phyloP scores from a whole-genome alignment of 2,329 filamentous ascomycete species.

The Diaporthe humulicola region DNA sequence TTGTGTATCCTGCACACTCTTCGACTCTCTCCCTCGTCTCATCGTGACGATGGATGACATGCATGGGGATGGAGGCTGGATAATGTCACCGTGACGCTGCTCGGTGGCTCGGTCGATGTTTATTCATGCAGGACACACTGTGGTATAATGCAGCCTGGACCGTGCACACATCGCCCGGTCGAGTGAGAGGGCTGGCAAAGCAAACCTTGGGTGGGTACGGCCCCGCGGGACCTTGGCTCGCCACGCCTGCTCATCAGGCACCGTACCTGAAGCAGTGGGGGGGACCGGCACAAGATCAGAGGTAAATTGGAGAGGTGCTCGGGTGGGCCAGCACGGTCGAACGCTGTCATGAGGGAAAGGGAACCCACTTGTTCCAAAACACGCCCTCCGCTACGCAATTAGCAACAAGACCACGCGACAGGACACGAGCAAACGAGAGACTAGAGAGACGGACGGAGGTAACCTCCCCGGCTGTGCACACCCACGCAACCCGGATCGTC shows the following conservation, averaged over 20 bases:
- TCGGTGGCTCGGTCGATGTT: neutral
- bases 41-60: neutral
- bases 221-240: conserved; percentile 11
- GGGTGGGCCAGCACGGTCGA: neutral
- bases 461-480: neutral
- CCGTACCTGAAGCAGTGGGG: conserved; percentile 31
- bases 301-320: conserved; percentile 16
- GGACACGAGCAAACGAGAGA: neutral
- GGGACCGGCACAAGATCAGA: conserved; percentile 16
- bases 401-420: conserved; percentile 12
- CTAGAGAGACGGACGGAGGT: neutral
- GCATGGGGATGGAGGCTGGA: neutral
- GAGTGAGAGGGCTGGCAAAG: conserved; percentile 7
- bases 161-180: conserved; percentile 8
- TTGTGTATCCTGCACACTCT: neutral
- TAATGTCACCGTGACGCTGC: neutral
- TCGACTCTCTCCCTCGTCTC: neutral
- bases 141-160: conserved; percentile 25
- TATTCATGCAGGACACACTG: conserved; percentile 22
- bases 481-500: conserved; percentile 21
- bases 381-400: neutral
- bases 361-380: conserved; percentile 27
- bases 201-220: neutral
- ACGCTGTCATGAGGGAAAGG: neutral
- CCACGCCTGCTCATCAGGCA: conserved; percentile 18